Evolutionary conservation across 2,329 filamentous ascomycete genomes (phyloP), one percentile per base, ranked within the genome.

Genomic region (Clonostachys sp.): DNA sequence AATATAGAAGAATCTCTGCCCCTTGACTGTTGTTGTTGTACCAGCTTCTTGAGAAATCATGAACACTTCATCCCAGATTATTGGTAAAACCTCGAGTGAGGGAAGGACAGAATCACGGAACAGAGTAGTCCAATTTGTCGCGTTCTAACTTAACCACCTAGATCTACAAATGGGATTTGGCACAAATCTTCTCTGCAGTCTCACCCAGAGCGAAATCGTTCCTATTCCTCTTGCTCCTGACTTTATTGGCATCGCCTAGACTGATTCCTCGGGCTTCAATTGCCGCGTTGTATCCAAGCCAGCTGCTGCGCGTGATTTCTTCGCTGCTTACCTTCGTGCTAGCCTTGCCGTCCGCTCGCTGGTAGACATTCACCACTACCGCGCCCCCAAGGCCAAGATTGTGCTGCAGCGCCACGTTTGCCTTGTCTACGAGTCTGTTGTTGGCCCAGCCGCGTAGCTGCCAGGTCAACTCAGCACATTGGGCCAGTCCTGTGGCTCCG

Each of bases 201-300:
- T 95, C 89, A 61, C 85, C 81, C 70, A 95, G 58, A 43, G 91
- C 91, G 84, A 86, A 96, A 17, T 83, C 82, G 61, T 79, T 86
- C 43, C 65, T 66, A 57, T 74, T 65, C 40, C 72, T 79, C 67
- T 79, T 86, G 73, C 86, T 90, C 61, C 87, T 85, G 56, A 90
- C 81, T 18, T 82, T 78, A 38, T 70, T 71, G 50, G 84, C 86
- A 72, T 96, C 90, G 54, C 76, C 81, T 51, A 78, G 79, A 1
- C 90, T 95, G 66, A 96, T 94, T 2, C 91, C 91, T 74, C 85
- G 91, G 36, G 36, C 36, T 39, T 39, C 36, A 14, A 14, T 4
- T 4, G 36, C 36, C 14, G 36, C 14, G 36, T 39, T 39, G 36
- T 39, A 39, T 13, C 36, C 36, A 14, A 39, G 36, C 36, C 36